Conservation (phyloP, 2,329 filamentous ascomycete species). For the Cercospora sp. region DNA sequence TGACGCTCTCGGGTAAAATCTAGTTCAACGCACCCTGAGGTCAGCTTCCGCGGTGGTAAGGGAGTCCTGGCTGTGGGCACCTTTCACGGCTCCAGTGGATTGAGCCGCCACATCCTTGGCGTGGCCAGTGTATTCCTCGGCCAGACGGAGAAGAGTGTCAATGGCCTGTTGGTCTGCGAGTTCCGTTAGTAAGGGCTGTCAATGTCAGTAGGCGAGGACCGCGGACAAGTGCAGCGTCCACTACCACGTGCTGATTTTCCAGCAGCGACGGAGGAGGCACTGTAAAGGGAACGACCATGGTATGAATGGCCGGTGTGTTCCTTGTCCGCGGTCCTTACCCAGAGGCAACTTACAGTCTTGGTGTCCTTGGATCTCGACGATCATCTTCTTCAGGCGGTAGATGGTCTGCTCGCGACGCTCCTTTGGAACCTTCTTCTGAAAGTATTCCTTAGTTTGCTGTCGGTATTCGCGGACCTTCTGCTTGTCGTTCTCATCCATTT, state of each 20-base stretch:
- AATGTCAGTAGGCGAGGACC: background rate
- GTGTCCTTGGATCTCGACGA: conserved; percentile 94
- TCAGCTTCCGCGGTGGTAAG: conserved; percentile 74
- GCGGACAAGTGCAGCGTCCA: background rate
- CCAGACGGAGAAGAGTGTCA: conserved; percentile 77
- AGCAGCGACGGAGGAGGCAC: background rate
- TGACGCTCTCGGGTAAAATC: conserved; percentile 41
- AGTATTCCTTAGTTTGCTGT: conserved; percentile 67
- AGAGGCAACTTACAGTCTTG: conserved; percentile 66
- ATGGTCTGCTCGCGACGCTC: conserved; percentile 91
- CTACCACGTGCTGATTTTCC: background rate
- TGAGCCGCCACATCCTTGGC: conserved; percentile 65
- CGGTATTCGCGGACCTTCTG: conserved; percentile 47
- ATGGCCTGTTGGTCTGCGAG: conserved; percentile 76
- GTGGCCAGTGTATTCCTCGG: conserved; percentile 81
- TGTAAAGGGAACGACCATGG: background rate
- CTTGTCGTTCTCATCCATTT: conserved; percentile 63
- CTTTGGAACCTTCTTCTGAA: conserved; percentile 82
- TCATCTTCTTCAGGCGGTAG: conserved; percentile 95
- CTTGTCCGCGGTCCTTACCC: background rate
- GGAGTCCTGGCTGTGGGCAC: conserved; percentile 64
- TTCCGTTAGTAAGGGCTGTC: conserved; percentile 33
- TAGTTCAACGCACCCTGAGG: conserved; percentile 63
- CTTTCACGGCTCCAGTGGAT: conserved; percentile 68
- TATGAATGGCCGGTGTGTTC: background rate